phyloP scores from a whole-genome alignment of 1,284 basidiomycete genomes.

The Coniferiporia weirii region DNA sequence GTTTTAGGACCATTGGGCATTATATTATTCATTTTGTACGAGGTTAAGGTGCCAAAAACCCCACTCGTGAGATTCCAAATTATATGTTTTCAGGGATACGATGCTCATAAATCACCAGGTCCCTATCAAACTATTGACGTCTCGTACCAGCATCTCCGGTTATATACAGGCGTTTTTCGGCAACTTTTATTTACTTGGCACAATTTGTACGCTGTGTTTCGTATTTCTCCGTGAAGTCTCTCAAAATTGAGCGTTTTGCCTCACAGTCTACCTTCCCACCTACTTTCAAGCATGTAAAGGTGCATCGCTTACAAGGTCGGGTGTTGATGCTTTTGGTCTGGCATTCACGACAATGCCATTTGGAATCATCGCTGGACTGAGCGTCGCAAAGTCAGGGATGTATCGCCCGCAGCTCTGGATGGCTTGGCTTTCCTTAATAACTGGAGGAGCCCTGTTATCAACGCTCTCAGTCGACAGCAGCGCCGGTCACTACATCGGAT shows the following conservation, averaged over 20 bases:
- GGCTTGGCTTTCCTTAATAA: constrained; percentile 34
- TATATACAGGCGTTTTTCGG: constrained; percentile 23
- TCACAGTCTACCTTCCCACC: constrained; percentile 34
- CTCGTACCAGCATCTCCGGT: constrained; percentile 26
- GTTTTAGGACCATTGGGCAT: constrained; percentile 25
- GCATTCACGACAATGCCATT: constrained; percentile 28
- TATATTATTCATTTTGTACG: constrained; percentile 24
- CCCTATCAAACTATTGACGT: constrained; percentile 25
- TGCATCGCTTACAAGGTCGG: constrained; percentile 36
- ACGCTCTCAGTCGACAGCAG: constrained; percentile 31
- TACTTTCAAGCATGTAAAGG: constrained; percentile 45
- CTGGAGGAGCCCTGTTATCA: constrained; percentile 34
- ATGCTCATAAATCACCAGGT: constrained; percentile 20
- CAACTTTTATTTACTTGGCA: constrained; percentile 19
- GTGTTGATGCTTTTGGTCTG: constrained; percentile 35
- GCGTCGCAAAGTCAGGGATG: constrained; percentile 26
- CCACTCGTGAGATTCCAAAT: constrained; percentile 22
- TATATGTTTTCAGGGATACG: background rate
- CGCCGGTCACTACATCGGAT: constrained; percentile 27
- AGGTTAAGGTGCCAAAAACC: constrained; percentile 19
- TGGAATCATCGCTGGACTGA: constrained; percentile 27
- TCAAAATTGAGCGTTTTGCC: constrained; percentile 26
- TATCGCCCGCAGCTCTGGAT: constrained; percentile 35
- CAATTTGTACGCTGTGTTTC: constrained; percentile 16
- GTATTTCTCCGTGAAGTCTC: background rate